Base-by-base conservation (phyloP, 352 stramenopile species). In the Peronosclerospora sorghi region DNA sequence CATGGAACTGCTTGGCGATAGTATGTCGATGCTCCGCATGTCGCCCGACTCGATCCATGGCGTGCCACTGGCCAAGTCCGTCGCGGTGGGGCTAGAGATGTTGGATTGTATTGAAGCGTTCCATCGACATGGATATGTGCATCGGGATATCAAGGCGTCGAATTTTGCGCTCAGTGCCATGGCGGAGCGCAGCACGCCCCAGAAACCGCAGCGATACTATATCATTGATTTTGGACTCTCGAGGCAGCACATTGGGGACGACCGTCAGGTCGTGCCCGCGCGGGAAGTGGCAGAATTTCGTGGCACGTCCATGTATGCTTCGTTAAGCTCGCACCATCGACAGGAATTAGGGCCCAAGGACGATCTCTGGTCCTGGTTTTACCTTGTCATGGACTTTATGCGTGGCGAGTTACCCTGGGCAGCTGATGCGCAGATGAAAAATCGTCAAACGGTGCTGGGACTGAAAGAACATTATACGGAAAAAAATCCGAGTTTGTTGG, bases 311-410 rank as follows among this genome's bases (percentile, higher is more conserved):
- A 88, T 90, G 76, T 95, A 95, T 40, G 83, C 83, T 34, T 92
- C 78, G 19, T 55, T 93, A n/a, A 86, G 65, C 32, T 86, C 83
- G 3, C 83, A 93, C 34, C 65, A 68, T 17, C 65, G 78, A 10
- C 70, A 88, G 41, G 80, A 93, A 28, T 54, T 93, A 4, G 79
- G 83, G 0, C 79, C 75, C 0, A 86, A 86, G 32, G 83, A 95
- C 42, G 83, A 95, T 44, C 45, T 95, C 19, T 93, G 81, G 78
- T 95, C 80, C 26, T 90, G 79, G 80, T 87, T 88, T 38, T 95
- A 91, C 50, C 59, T 90, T 10, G 77, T 95, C 13, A 70, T 95
- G 45, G 83, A 95, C 32, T 87, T 95, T 42, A 70, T 93, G 59
- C 76, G 81, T 7, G 81, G 81, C 15, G 81, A 93, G 26, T 49